Percentiles rank a stretch among this genome's conserved stretches.
phyloP scores from a whole-genome alignment of 2,329 filamentous ascomycete genomes.

The Cordyceps pruinosa region DNA sequence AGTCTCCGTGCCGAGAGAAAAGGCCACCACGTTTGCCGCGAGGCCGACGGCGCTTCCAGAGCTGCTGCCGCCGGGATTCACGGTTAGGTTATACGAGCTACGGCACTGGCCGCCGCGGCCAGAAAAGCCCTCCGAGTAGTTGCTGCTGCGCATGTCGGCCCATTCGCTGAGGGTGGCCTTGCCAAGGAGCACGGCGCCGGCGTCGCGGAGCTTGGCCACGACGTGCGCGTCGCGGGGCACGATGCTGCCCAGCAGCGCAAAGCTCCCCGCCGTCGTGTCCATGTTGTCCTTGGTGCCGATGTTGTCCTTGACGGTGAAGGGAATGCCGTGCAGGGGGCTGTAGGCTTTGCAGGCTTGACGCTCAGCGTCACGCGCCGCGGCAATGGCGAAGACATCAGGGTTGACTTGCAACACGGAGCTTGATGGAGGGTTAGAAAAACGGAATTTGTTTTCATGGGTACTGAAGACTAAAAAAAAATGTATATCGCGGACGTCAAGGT shows the following conservation, averaged over 20 bases:
- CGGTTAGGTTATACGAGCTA: constrained; percentile 61
- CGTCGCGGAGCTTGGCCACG: constrained; percentile 52
- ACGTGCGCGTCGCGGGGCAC: constrained; percentile 63
- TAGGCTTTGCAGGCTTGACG: constrained; percentile 47
- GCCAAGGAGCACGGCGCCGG: constrained; percentile 63
- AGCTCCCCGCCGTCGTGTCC: constrained; percentile 67
- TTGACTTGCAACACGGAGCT: constrained; percentile 60
- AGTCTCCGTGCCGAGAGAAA: constrained; percentile 67
- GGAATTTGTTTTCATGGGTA: too few relatives aligned
- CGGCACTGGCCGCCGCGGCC: constrained; percentile 56
- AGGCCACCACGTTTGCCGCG: constrained; percentile 53
- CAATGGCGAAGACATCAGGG: constrained; percentile 59
- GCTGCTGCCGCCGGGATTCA: constrained; percentile 62
- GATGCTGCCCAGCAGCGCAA: constrained; percentile 56
- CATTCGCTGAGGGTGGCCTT: constrained; percentile 67
- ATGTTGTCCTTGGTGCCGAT: constrained; percentile 62
- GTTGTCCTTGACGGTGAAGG: constrained; percentile 69
- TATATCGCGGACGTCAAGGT: background rate
- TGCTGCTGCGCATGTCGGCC: constrained; percentile 63
- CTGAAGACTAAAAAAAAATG: too few relatives aligned
- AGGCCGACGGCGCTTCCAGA: constrained; percentile 61
- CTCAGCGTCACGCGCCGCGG: constrained; percentile 53
- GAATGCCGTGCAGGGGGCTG: constrained; percentile 68
- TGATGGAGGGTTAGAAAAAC: background rate
- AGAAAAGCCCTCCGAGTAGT: constrained; percentile 63